Base-by-base conservation (phyloP, 2,329 filamentous ascomycete species). In the Tolypocladium ophioglossoides region DNA sequence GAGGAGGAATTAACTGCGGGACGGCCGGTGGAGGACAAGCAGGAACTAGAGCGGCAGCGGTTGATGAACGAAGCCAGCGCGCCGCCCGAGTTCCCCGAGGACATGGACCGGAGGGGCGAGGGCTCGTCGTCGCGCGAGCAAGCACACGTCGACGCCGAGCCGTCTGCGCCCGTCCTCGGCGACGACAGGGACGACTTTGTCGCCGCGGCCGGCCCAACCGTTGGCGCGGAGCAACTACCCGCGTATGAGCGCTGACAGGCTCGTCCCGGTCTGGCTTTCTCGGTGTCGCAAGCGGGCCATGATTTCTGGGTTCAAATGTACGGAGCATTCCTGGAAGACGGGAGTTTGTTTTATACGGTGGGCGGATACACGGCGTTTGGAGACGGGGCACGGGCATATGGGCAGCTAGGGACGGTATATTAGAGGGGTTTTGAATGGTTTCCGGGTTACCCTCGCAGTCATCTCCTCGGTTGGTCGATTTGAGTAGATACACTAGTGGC, bases 31-130 rank as follows among this genome's bases (percentile, higher is more conserved):
- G 88, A 94, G 54, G 91, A 95, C 67, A 94, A 95, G 67, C 83
- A 85, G 61, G 89, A 95, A 65, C 72, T 90, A 8, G 87, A 91
- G 65, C 76, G 84, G 22, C 78, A 74, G 54, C 75, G 84, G 39
- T 68, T 89, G n/a, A 72, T 87, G 56, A 72, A 76, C 52, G 78
- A 86, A 62, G 81, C 80, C 9, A 87, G 84, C 65, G 80, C 81
- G 10, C 85, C 85, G 5, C 78, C 78, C 4, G 75, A 78, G 12
- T 78, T 82, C 47, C 78, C 78, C 0, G 74, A 78, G 6, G 80
- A 83, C 58, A 74, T 74, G 56, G 73, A 76, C 22, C 62, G 67
- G 34, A 66, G 64, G 41, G 62, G 62, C 11, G 66, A 63, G 34
- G 60, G 63, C 4, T 58, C 67, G 4, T 67, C 66, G 9, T 65